Evolutionary conservation across 1,139 yeast species (phyloP), one percentile per base, ranked within the genome.

Genomic region (Debaryomyces singareniensis): DNA sequence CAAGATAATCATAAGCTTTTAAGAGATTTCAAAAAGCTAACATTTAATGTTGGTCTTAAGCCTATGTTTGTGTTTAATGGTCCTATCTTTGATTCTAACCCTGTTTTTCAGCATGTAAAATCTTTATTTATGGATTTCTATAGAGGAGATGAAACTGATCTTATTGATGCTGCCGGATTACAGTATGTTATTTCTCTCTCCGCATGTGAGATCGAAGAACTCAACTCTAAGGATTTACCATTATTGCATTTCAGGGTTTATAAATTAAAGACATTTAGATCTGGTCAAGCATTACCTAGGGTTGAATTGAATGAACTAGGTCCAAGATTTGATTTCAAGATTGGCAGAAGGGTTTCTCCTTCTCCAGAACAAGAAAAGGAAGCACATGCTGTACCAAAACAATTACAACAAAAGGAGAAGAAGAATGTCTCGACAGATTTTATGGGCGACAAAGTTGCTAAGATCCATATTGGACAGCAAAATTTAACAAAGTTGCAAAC

Each of bases 371-470:
- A 85, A 64, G 94, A 81, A 61, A 86, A 81, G 61, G 96, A 87
- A 54, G 97, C 99, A 5, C 53, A 70, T 62, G 75, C 72, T 65
- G 75, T 71, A 51, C 91, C 96, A 34, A 86, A 74, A 60, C 89
- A 85, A 61, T 68, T 86, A 44, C 85, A 80, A 51, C 75, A 86
- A 33, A 85, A 75, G 68, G 77, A 73, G 38, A 81, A 81, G 73
- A 93, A 93, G 87, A 91, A 91, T 51, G 79, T 91, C 35, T 79
- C 79, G 39, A 76, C 81, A 27, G 97, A 93, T 53, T 51, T 68
- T 38, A 75, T 91, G 83, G 99, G 99, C 64, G 98, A 91, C 60
- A 87, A 91, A 76, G 75, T 91, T 41, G 99, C 96, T 43, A 85
- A 91, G 62, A 77, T 91, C 47, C 98, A 91, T 55, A 82, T 91